Base-by-base conservation (phyloP, 2,329 filamentous ascomycete genomes). In the Bipolaris cookei region DNA sequence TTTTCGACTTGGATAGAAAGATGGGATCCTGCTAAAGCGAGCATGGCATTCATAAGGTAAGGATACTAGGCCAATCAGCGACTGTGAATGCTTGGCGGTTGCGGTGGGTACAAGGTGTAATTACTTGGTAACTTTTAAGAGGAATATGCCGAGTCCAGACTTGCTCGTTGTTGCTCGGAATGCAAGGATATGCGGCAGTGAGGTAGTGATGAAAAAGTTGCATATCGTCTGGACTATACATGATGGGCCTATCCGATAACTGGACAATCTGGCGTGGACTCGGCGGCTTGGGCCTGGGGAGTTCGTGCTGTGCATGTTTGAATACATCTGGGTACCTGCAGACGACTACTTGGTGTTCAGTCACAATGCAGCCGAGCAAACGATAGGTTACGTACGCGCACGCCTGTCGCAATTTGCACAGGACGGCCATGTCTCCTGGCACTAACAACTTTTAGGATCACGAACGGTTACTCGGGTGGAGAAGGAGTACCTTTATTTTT, bases 401-500 rank as follows among this genome's bases (percentile, higher is more conserved):
- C 75, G 72, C 51, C 69, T 63, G 21, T 72, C 58, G 60, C 76
- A 79, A 61, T 78, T 78, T 28, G 64, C 65, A 54, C 76, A 78
- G 37, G 69, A 65, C 4, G 76, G 76, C 63, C 70, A 74, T 56
- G 72, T 75, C 59, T 78, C 76, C 58, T 70, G 71, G 56, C 76
- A 78, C 71, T 76, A 41, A 18, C 13, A 51, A 3, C 11, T 4
- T 42, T 51, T 49, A 51, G 47, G 10, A 18, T 3, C 14, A 48
- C 10, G 35, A 28, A 11, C 21, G 28, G 28, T 37, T 10, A 44
- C 11, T 6, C n/a, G 6, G 7, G 4, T 30, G 7, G 6, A 6
- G 21, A 23, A 20, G 30, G 39, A 53, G 39, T 76, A 88, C 87
- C 84, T 90, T 90, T 70, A 90, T 88, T 75, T 90, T 90, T 59